Conservation (phyloP, 306 rosid species). For the Rosa multiflora region DNA sequence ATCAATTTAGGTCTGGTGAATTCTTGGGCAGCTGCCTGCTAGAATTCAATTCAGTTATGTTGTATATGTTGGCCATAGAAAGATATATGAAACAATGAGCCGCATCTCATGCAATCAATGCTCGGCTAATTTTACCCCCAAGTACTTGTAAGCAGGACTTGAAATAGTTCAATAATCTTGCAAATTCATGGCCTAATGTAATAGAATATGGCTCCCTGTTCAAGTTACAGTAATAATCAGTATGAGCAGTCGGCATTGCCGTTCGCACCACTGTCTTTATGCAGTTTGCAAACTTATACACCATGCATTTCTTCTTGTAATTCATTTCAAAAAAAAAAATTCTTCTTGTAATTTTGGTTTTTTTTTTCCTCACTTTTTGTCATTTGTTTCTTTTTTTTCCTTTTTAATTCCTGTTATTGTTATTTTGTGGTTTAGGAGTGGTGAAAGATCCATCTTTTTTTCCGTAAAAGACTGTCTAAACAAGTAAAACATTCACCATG, state of each 20-base stretch:
- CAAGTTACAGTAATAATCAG: background rate
- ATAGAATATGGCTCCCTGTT: background rate
- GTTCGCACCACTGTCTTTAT: background rate
- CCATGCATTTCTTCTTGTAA: background rate
- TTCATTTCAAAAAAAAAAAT: too few relatives aligned
- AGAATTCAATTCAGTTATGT: background rate
- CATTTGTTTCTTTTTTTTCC: background rate
- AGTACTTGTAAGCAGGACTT: background rate
- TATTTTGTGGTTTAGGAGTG: slow-evolving; percentile 13
- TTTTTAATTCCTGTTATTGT: background rate
- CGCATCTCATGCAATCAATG: background rate
- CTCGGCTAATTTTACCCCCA: background rate
- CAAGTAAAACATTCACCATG: background rate
- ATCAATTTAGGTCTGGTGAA: background rate
- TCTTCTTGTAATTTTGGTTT: background rate
- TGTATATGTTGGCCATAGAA: background rate
- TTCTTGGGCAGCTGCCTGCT: background rate
- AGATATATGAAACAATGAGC: background rate
- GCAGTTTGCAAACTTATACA: background rate
- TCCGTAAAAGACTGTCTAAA: slow-evolving; percentile 27
- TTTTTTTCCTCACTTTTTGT: background rate
- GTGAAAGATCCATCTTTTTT: slow-evolving; percentile 38
- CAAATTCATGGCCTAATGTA: background rate
- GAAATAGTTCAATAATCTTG: background rate
- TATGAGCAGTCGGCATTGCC: background rate